Evolutionary conservation across 208 protist genomes (phyloP), one percentile per base, ranked within the genome.

Genomic region (Trypanosoma avium): DNA sequence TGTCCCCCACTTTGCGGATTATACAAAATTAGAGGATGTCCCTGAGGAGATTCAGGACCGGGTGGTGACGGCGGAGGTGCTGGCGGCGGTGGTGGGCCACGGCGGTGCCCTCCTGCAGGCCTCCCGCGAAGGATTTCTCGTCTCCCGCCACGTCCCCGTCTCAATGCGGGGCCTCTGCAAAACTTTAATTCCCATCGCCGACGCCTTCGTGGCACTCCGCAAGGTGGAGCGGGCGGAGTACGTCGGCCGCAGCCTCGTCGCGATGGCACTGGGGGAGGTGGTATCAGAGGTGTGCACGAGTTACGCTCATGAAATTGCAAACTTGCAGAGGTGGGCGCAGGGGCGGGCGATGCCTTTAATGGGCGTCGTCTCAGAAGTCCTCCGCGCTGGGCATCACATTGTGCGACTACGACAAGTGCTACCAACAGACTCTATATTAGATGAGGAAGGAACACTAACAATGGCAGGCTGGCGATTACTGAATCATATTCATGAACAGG

Each of bases 1-100:
- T 10, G 10, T 10, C 36, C 4, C 7, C 36, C 49, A 21, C 1
- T 61, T 68, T 62, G 45, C 52, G 12, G 72, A 86, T 40, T 65
- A 64, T 27, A 70, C 70, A 5, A 79, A 84, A 61, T 56, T 94
- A 32, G 49, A 64, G 8, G 70, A 63, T 19, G 57, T 91, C 13
- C 89, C 89, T 0, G 86, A 95, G 72, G 89, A 91, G 61, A 50
- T 95, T 63, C 89, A 95, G 55, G 89, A 95, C 49, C 66, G 63
- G 9, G 73, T 93, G 1, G 47, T 95, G 26, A 75, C 86, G 4
- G 52, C 59, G 0, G 89, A 88, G 64, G 75, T 93, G 13, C 75
- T 95, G 13, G 62, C 77, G 0, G 86, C 89, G 4, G 80, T 77
- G 8, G 50, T 95, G 4, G 88, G 89, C 22, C 61, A 87, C 19